These are phyloP conservation scores for Fusarium sp. DNA, from an alignment of 2,329 filamentous ascomycete genomes.

Conservation along the genomic window DNA sequence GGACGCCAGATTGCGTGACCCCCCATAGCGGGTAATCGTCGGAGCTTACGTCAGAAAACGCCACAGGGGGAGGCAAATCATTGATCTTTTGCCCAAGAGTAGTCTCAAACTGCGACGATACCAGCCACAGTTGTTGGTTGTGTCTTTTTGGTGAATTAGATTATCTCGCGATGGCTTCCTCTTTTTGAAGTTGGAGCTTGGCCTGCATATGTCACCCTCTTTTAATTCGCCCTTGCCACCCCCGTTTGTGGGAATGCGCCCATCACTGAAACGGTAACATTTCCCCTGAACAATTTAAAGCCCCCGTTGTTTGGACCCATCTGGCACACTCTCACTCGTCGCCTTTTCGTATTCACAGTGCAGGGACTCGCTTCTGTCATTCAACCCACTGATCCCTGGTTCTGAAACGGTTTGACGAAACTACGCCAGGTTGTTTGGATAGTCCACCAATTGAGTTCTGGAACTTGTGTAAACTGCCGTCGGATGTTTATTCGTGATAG, in stretches of 20 bases:
- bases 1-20: background rate
- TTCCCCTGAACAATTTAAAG: conserved; percentile 19
- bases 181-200: background rate
- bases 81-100: background rate
- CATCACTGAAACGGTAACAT: conserved; percentile 7
- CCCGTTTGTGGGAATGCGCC: background rate
- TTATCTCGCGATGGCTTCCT: background rate
- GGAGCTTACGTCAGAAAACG: conserved; percentile 12
- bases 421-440: background rate
- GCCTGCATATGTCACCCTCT: background rate
- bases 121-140: background rate
- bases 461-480: background rate
- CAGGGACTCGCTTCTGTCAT: background rate
- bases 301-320: background rate
- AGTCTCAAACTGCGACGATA: background rate
- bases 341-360: background rate
- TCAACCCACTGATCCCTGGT: background rate
- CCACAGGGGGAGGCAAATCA: background rate
- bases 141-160: background rate
- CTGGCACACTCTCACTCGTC: background rate
- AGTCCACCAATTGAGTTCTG: conserved; percentile 24
- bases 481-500: background rate
- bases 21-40: conserved; percentile 34
- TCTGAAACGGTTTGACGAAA: conserved; percentile 25
- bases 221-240: background rate